Evolutionary conservation across 1,284 basidiomycete species (phyloP), one percentile per base, ranked within the genome.

Genomic region (Ustilago lituana): DNA sequence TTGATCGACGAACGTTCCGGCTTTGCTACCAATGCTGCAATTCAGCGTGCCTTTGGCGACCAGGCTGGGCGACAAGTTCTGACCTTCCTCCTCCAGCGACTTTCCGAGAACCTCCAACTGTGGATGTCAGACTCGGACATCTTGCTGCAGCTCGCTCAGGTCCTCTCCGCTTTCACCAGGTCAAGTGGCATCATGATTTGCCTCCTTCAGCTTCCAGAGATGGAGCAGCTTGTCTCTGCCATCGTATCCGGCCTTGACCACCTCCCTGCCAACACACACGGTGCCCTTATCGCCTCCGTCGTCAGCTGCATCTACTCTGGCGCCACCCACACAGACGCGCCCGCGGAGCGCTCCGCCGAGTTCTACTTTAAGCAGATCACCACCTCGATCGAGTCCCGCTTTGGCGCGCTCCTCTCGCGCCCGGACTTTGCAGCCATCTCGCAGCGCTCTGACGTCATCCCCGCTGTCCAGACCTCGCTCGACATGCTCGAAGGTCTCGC

Each of bases 101-200:
- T 78, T 15, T 65, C 62, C 2, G 74, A 74, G 26, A 72, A 69
- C 48, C 45, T 80, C 27, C 58, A 71, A 43, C 68, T 69, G 2
- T 80, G 79, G 79, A 55, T 66, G 59, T 37, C 70, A 0, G 79
- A 80, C 32, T 65, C 67, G 5, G 76, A 79, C 38, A 74, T 80
- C 31, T 49, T 79, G 24, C 53, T 61, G 8, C 75, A 77, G 39
- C 65, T 74, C 19, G 71, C 79, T 8, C 64, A 72, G 14, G 58
- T 74, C 1, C 59, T 80, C 12, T 64, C 68, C 26, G 62, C 71
- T 3, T 72, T 79, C 36, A 73, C 65, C 0, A 46, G 73, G 7
- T 76, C 75, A 29, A 63, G 66, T 50, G 57, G 72, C 17, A 57
- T 77, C 51, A 72, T 77, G 56, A 63, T 72, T 36, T 55, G 49